phyloP scores from a whole-genome alignment of 208 protist species.

The Jaenimonas drosophilae region DNA sequence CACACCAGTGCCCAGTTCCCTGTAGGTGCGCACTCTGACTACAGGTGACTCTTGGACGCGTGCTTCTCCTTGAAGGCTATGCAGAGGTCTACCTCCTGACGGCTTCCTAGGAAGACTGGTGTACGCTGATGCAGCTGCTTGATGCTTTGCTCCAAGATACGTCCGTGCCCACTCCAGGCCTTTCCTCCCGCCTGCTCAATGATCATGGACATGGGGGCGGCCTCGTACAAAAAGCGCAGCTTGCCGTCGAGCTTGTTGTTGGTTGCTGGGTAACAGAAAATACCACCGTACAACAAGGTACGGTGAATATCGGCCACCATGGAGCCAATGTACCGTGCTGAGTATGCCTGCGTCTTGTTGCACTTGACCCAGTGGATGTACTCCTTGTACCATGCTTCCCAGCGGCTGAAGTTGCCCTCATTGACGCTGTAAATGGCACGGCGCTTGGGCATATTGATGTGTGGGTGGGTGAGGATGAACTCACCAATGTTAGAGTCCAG shows the following conservation, averaged over 20 bases:
- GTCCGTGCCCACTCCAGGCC: conserved; percentile 53
- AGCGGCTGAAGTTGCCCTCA: conserved; percentile 87
- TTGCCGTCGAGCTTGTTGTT: conserved; percentile 91
- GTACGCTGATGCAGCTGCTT: conserved; percentile 86
- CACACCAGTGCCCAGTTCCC: no score
- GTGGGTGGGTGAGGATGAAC: conserved; percentile 94
- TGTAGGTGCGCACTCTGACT: no score
- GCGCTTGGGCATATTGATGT: conserved; percentile 85
- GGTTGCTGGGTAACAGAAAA: conserved; percentile 97
- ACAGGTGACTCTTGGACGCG: conserved; percentile 1
- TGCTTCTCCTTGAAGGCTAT: conserved; percentile 47
- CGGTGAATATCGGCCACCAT: conserved; percentile 98
- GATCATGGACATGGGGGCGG: conserved; percentile 89
- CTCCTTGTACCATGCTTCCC: conserved; percentile 67
- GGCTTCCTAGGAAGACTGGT: conserved; percentile 87
- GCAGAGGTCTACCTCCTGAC: conserved; percentile 82
- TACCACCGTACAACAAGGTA: conserved; percentile 97
- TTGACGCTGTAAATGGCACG: conserved; percentile 97
- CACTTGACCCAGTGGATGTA: conserved; percentile 66
- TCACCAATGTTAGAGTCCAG: conserved; percentile 94
- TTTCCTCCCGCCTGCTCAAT: conserved; percentile 89
- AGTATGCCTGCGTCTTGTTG: conserved; percentile 53
- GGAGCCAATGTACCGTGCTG: conserved; percentile 85
- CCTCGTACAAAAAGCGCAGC: conserved; percentile 96
- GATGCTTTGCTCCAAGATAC: conserved; percentile 83